Evolutionary conservation across 495 filamentous ascomycete species (phyloP).

Genomic region (Aspergillus leporis): DNA sequence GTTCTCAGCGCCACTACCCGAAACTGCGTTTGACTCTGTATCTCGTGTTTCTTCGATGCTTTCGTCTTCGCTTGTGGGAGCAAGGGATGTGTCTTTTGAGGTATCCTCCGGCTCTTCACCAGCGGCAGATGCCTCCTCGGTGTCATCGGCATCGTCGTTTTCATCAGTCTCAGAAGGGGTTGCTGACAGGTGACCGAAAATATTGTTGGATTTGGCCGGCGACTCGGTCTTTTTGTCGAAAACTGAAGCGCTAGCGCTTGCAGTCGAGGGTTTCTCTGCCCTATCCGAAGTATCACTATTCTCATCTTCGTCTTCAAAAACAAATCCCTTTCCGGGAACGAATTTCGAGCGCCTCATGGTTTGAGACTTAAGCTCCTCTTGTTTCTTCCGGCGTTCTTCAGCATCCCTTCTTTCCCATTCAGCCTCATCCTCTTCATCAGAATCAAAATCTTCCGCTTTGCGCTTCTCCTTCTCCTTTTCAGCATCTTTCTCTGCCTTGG

Average conservation of each 20-base stretch:
- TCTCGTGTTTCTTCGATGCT: slow-evolving; percentile 27
- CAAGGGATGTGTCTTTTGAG: slow-evolving; percentile 15
- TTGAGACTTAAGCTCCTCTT: slow-evolving; percentile 33
- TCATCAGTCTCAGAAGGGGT: slow-evolving; percentile 48
- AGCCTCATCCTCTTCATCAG: slow-evolving; percentile 53
- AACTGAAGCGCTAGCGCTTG: slow-evolving; percentile 17
- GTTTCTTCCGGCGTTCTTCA: slow-evolving; percentile 48
- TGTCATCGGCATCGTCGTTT: slow-evolving; percentile 48
- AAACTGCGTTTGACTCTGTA: slow-evolving; percentile 16
- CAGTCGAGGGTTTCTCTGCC: slow-evolving; percentile 16
- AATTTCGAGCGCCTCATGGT: slow-evolving; percentile 38
- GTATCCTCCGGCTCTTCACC: slow-evolving; percentile 17
- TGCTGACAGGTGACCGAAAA: slow-evolving; percentile 64
- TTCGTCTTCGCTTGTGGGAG: slow-evolving; percentile 25
- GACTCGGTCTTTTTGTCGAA: slow-evolving; percentile 27
- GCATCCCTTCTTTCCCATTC: slow-evolving; percentile 50
- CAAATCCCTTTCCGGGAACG: slow-evolving; percentile 44
- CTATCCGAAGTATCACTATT: slow-evolving; percentile 13
- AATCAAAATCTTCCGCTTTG: slow-evolving; percentile 57
- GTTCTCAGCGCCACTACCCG: slow-evolving; percentile 17
- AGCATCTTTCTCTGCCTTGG: slow-evolving; percentile 32
- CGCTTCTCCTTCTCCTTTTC: slow-evolving; percentile 50
- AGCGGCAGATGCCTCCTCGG: slow-evolving; percentile 33
- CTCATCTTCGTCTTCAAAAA: slow-evolving; percentile 32
- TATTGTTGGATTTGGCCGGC: slow-evolving; percentile 46